Evolutionary conservation across 176 grass and related monocot species (phyloP).

Genomic region (Dactylis glomerata): DNA sequence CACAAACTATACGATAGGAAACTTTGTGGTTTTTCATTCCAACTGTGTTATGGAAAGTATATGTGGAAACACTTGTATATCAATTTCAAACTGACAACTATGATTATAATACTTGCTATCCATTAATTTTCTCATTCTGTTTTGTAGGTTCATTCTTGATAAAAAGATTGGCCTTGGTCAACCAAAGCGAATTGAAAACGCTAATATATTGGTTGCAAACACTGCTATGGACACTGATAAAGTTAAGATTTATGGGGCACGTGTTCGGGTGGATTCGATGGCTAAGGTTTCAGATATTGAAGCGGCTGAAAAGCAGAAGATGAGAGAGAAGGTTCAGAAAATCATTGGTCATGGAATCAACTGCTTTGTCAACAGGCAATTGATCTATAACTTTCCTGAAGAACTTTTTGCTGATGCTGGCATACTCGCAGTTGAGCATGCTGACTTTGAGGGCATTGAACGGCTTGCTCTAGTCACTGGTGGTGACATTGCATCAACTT

Average conservation of each 20-base stretch:
- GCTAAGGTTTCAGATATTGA: constrained; percentile 90
- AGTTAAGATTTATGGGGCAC: constrained; percentile 96
- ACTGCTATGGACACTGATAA: constrained; percentile 99
- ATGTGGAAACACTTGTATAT: not conserved
- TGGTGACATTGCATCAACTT: constrained; percentile 94
- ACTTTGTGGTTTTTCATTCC: not conserved
- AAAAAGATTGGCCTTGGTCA: constrained; percentile 98
- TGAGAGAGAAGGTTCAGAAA: constrained; percentile 95
- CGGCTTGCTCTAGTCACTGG: constrained; percentile 85
- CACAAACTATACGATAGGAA: not conserved
- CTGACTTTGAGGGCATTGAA: constrained; percentile 96
- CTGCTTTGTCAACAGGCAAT: constrained; percentile 86
- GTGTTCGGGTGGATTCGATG: constrained; percentile 92
- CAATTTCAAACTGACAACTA: not conserved
- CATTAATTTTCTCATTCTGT: not conserved
- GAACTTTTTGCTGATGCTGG: constrained; percentile 96
- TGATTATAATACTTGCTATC: not conserved
- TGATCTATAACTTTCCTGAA: constrained; percentile 97
- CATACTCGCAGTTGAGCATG: constrained; percentile 89
- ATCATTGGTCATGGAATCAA: constrained; percentile 90
- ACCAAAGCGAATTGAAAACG: constrained; percentile 89
- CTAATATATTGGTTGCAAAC: constrained; percentile 95
- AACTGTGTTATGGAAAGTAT: not conserved
- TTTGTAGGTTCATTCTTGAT: constrained; percentile 91
- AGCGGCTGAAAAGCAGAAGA: constrained; percentile 93